These are phyloP conservation scores for Fomitopsis serialis DNA, from an alignment of 768 basidiomycete genomes.

Conservation along the genomic window DNA sequence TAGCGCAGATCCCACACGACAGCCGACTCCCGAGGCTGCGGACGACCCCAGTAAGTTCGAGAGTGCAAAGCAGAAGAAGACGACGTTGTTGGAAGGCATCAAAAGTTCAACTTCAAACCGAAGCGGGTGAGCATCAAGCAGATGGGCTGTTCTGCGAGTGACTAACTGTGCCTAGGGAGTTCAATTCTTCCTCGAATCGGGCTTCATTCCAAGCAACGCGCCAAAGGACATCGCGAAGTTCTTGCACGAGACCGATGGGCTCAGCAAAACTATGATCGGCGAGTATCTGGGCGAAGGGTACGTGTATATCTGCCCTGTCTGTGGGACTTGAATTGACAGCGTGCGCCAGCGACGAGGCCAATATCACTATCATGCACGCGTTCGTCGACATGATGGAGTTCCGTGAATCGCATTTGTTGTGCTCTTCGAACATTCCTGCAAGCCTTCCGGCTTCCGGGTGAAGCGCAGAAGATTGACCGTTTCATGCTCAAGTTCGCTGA, in stretches of 20 bases:
- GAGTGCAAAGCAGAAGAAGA: conserved; percentile 95
- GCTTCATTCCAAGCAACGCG: conserved; percentile 70
- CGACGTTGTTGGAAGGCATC: conserved; percentile 88
- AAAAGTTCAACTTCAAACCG: conserved; percentile 99
- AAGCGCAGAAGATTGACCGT: conserved; percentile 97
- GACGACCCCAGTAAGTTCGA: conserved; percentile 94
- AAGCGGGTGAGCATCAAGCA: conserved; percentile 60
- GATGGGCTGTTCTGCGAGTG: not conserved
- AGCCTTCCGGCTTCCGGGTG: conserved; percentile 94
- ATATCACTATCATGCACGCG: conserved; percentile 94
- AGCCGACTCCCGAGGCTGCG: conserved; percentile 69
- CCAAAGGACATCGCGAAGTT: conserved; percentile 83
- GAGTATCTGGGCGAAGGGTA: conserved; percentile 98
- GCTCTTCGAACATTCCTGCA: conserved; percentile 89
- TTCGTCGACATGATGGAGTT: conserved; percentile 94
- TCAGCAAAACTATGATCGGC: conserved; percentile 94
- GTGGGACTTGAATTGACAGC: no score
- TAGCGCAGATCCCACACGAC: conserved; percentile 53
- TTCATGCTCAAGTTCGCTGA: conserved; percentile 99
- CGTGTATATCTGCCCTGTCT: conserved; percentile 32
- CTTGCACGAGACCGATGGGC: conserved; percentile 81
- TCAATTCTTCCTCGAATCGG: conserved; percentile 80
- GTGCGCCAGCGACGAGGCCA: conserved; percentile 88
- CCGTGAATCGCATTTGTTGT: conserved; percentile 68
- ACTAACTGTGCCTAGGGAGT: conserved; percentile 57